These are phyloP conservation scores for Streptanthus diversifolius DNA, from an alignment of 345 rosid genomes.

Conservation along the genomic window DNA sequence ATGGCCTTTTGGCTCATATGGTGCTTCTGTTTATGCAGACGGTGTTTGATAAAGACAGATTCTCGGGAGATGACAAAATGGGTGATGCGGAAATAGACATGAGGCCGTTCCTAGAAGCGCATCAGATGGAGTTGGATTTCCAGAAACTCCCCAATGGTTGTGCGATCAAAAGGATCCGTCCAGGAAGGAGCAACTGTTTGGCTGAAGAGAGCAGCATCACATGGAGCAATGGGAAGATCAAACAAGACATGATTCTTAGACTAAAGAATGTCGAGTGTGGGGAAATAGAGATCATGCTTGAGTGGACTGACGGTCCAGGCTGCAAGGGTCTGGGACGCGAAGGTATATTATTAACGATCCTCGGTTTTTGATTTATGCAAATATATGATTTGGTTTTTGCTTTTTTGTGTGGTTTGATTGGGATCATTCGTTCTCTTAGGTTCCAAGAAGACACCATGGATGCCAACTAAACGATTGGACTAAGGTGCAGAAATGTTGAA, in stretches of 20 bases:
- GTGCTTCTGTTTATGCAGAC: constrained; percentile 39
- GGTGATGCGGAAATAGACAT: constrained; percentile 23
- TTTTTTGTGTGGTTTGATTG: neutral
- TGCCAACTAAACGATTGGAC: constrained; percentile 37
- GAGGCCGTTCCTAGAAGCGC: constrained; percentile 50
- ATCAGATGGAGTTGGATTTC: constrained; percentile 45
- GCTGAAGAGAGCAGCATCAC: constrained; percentile 57
- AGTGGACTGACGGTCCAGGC: constrained; percentile 59
- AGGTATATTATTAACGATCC: constrained; percentile 19
- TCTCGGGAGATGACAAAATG: constrained; percentile 58
- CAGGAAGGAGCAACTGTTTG: constrained; percentile 49
- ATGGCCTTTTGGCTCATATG: neutral
- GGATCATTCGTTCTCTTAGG: constrained; percentile 18
- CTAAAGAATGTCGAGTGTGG: constrained; percentile 61
- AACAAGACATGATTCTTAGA: constrained; percentile 59
- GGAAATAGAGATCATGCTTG: constrained; percentile 59
- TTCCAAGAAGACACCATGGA: constrained; percentile 39
- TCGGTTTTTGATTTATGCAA: neutral
- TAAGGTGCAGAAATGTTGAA: constrained; percentile 15
- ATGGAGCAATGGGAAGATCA: constrained; percentile 50
- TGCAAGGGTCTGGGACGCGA: constrained; percentile 42
- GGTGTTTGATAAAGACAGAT: constrained; percentile 75
- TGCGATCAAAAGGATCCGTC: constrained; percentile 53
- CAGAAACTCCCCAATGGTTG: constrained; percentile 56
- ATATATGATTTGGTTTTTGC: neutral